These are phyloP conservation scores for Gaeumannomyces sp. DNA, from an alignment of 2,329 filamentous ascomycete species.

Conservation along the genomic window DNA sequence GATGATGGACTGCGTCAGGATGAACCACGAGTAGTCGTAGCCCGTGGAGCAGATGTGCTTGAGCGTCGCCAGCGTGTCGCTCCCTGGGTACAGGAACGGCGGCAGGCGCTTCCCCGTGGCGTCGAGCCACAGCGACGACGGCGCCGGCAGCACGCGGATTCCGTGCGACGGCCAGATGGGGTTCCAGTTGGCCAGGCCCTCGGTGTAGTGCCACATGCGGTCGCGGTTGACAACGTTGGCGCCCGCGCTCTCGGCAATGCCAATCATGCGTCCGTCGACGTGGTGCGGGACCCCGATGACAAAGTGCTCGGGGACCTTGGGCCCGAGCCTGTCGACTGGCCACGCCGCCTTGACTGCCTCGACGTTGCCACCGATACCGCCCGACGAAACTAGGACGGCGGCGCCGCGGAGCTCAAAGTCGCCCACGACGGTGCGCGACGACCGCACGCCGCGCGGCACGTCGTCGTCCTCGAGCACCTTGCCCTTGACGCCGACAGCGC, in stretches of 20 bases:
- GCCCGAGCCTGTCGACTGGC: constrained; percentile 51
- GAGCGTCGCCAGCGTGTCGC: constrained; percentile 51
- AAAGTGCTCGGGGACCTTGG: constrained; percentile 48
- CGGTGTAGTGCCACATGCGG: constrained; percentile 62
- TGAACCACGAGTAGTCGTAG: constrained; percentile 59
- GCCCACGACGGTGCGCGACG: constrained; percentile 40
- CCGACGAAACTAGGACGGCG: constrained; percentile 48
- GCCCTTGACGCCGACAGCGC: constrained; percentile 47
- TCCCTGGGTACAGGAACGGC: constrained; percentile 49
- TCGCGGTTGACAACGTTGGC: constrained; percentile 54
- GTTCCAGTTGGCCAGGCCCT: constrained; percentile 56
- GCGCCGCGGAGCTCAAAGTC: constrained; percentile 48
- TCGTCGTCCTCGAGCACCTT: constrained; percentile 46
- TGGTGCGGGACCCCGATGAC: constrained; percentile 57
- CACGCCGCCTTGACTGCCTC: constrained; percentile 52
- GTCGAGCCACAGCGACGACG: constrained; percentile 57
- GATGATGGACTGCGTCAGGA: constrained; percentile 52
- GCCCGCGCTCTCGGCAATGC: constrained; percentile 45
- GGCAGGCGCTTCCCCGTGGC: constrained; percentile 53
- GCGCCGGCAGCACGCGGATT: constrained; percentile 54
- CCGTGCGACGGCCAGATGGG: constrained; percentile 56
- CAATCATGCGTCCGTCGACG: constrained; percentile 59
- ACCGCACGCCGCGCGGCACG: constrained; percentile 43
- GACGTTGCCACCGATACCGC: constrained; percentile 57
- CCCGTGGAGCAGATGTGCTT: constrained; percentile 55